Evolutionary conservation across 208 protist genomes (phyloP).

Genomic region (Kentomonas sorsogonicus): DNA sequence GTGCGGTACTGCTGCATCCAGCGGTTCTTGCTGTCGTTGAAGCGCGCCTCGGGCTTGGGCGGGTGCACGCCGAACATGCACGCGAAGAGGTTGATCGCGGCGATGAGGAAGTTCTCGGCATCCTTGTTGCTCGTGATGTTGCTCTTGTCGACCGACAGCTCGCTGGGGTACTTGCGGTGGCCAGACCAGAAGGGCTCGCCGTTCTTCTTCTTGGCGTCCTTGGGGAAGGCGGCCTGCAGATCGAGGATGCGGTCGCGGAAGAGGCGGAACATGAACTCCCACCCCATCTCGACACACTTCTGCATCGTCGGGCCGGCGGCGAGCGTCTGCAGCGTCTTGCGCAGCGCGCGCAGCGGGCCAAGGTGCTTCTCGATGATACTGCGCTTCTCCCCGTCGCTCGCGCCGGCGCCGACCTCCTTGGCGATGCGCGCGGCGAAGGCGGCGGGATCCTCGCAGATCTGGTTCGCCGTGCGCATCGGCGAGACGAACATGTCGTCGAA

Average conservation of each 20-base stretch:
- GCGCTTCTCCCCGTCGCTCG: slow-evolving; percentile 63
- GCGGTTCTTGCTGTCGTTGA: slow-evolving; percentile 76
- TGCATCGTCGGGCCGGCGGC: slow-evolving; percentile 61
- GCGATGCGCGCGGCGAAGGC: slow-evolving; percentile 61
- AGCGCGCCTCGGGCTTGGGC: slow-evolving; percentile 70
- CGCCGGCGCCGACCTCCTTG: slow-evolving; percentile 46
- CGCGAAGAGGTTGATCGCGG: slow-evolving; percentile 74
- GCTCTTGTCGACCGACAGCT: slow-evolving; percentile 24
- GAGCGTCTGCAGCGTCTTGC: slow-evolving; percentile 49
- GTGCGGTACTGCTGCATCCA: slow-evolving; percentile 82
- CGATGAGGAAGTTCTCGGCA: slow-evolving; percentile 64
- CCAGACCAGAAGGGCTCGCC: slow-evolving; percentile 92
- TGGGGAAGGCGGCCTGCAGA: slow-evolving; percentile 96
- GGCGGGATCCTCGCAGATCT: slow-evolving; percentile 74
- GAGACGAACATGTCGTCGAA: slow-evolving; percentile 92
- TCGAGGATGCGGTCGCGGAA: slow-evolving; percentile 96
- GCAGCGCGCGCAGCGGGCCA: slow-evolving; percentile 38
- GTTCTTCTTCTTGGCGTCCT: slow-evolving; percentile 92
- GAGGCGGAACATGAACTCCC: slow-evolving; percentile 92
- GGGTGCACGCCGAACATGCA: slow-evolving; percentile 85
- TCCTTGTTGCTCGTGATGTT: slow-evolving; percentile 27
- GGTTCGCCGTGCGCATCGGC: slow-evolving; percentile 66
- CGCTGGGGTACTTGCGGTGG: slow-evolving; percentile 77
- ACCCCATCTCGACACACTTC: slow-evolving; percentile 94
- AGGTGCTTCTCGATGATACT: slow-evolving; percentile 81